Conservation (phyloP, 768 basidiomycete genomes). For the Leucocoprinus sp. region DNA sequence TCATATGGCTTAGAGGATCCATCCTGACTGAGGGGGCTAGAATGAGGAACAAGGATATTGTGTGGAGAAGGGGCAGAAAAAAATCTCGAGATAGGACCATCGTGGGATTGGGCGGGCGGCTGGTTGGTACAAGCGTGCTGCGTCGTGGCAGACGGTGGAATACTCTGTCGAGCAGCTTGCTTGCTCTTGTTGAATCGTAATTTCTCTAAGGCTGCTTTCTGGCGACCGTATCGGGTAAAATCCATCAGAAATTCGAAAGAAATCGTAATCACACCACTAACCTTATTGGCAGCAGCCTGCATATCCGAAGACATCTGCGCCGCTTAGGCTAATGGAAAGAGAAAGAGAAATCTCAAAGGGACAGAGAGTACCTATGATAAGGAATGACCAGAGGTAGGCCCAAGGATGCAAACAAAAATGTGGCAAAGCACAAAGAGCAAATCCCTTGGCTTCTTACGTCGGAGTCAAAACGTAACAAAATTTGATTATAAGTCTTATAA, state of each 20-base stretch:
- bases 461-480: slow-evolving; percentile 45
- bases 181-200: slow-evolving; percentile 36
- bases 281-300: slow-evolving; percentile 40
- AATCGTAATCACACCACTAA: slow-evolving; percentile 24
- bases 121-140: slow-evolving; percentile 20
- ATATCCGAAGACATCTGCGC: slow-evolving; percentile 41
- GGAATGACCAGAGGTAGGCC: slow-evolving; percentile 22
- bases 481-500: slow-evolving; percentile 13
- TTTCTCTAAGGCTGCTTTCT: slow-evolving; percentile 39
- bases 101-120: slow-evolving; percentile 65
- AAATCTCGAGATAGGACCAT: slow-evolving; percentile 67
- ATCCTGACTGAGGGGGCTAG: slow-evolving; percentile 51
- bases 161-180: slow-evolving; percentile 20
- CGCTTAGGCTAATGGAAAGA: slow-evolving; percentile 13
- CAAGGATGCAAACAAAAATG: slow-evolving; percentile 9
- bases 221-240: slow-evolving; percentile 18
- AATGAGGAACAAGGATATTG: slow-evolving; percentile 67
- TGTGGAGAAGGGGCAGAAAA: slow-evolving; percentile 40
- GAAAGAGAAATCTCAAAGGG: slow-evolving; percentile 16
- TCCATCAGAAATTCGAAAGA: slow-evolving; percentile 10
- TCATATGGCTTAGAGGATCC: slow-evolving; percentile 29
- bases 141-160: slow-evolving; percentile 18
- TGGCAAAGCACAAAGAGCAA: slow-evolving; percentile 9
- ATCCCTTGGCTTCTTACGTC: slow-evolving; percentile 28
- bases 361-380: slow-evolving; percentile 15